These are phyloP conservation scores for Spathaspora sp. DNA, from an alignment of 1,139 yeast genomes.

Conservation along the genomic window DNA sequence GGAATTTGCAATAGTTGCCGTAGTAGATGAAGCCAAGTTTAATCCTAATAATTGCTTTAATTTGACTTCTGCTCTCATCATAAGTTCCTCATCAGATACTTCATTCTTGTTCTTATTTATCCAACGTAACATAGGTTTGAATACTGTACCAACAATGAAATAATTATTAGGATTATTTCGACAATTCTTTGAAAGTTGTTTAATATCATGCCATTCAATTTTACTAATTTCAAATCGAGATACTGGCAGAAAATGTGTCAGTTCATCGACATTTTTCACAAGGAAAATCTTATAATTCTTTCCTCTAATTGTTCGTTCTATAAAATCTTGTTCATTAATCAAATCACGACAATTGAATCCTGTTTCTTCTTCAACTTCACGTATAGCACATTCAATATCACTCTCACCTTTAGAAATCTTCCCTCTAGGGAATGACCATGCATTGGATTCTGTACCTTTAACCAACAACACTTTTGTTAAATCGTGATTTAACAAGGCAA, in stretches of 20 bases:
- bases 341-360: constrained; percentile 78
- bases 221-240: constrained; percentile 84
- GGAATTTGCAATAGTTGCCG: neutral
- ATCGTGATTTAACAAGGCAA: constrained; percentile 76
- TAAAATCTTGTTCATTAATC: constrained; percentile 66
- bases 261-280: constrained; percentile 77
- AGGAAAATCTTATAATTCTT: constrained; percentile 85
- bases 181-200: constrained; percentile 33
- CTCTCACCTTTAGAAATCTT: constrained; percentile 92
- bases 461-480: constrained; percentile 75
- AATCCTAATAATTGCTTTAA: constrained; percentile 66
- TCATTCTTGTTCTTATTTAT: constrained; percentile 54
- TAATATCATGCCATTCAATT: constrained; percentile 47
- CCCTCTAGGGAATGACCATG: constrained; percentile 98
- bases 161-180: constrained; percentile 46
- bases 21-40: constrained; percentile 25
- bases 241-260: constrained; percentile 68
- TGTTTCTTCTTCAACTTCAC: constrained; percentile 95
- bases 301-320: constrained; percentile 80
- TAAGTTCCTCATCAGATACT: constrained; percentile 51
- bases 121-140: constrained; percentile 60
- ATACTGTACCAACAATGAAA: constrained; percentile 59
- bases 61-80: constrained; percentile 57
- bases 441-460: constrained; percentile 77
- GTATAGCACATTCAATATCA: constrained; percentile 87